Base-by-base conservation (phyloP, 768 basidiomycete genomes). In the Solioccasus polychromus region DNA sequence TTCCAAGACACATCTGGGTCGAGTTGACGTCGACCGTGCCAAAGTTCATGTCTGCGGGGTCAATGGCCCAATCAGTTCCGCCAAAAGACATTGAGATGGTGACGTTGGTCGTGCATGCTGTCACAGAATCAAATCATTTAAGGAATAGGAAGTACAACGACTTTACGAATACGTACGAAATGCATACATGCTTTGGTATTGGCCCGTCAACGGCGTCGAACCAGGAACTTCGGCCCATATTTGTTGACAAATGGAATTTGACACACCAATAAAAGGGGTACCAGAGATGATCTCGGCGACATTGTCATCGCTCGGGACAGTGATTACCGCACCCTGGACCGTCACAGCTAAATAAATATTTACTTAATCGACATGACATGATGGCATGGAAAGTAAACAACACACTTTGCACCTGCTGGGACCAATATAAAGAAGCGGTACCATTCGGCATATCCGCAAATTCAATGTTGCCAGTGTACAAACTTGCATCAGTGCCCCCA, bases 231-330 rank as follows among this genome's bases (percentile, higher is more conserved):
- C 71, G 4, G 55, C 61, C 72, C 81, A 96, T 43, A 96, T 74
- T 11, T 70, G 68, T 19, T 63, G 48, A 8, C 89, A 82, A 39
- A 80, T 80, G 0, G 54, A 65, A 0, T 77, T 63, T 0, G 93
- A 92, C 0, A 82, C 93, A 24, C 89, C 92, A 50, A 98, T 86
- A 43, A 96, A 76, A 6, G 91, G 93, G 0, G 93, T 95, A 24
- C 92, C 92, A 2, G 92, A 94, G 58, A 95, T 92, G 50, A 97
- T 94, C 4, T 89, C 92, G 20, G 83, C 75, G 11, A 82, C 58
- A 0, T 63, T 35, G 35, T 42, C 45, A 10, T 75, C 76, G 0
- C 70, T 62, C 2, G 75, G 50, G 15, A 84, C 60, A 1, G 53
- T 34, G 15, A 85, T 62, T 0, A 59, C 46, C 3, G 71, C 62